Base-by-base conservation (phyloP, 495 filamentous ascomycete genomes). In the Xylaria venustula region DNA sequence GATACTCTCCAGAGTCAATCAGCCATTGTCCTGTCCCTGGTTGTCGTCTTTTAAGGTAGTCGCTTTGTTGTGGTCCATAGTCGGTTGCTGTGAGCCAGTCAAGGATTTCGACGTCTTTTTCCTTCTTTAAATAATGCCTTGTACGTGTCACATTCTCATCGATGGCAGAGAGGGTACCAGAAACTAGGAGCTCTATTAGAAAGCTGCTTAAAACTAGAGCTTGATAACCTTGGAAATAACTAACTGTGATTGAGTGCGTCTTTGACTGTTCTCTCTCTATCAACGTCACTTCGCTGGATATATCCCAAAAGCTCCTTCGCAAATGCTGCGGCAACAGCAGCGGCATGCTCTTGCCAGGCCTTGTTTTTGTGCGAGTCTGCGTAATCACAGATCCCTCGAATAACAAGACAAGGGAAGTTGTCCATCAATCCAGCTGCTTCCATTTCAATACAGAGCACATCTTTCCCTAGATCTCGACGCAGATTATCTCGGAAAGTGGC, bases 21-120 rank as follows among this genome's bases (percentile, higher is more conserved):
- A 84, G 62, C 80, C 77, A 83, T 55, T 69, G 45, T 0, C 80
- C 75, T 4, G 80, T 79, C 1, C 71, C 75, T 44, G 69, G 34
- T n/a, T 79, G 66, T 15, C 69, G 63, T 11, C 64, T 44, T 0
- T 23, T 28, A 5, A 72, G 15, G 17, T 60, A 67, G 30, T 73
- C 67, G 17, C 20, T 23, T n/a, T 71, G 66, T 52, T 66, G 64
- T 2, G 54, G 2, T 2, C 26, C 30, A 42, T 70, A 68, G 48
- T 75, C 57, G 42, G 62, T 26, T 12, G 60, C 28, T 2, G 64
- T 60, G 23, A 74, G 59, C 74, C 73, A 77, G 49, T 71, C 40
- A 15, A 72, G 61, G 12, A 67, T 51, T 26, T 34, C 22, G 3
- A 28, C 17, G 17, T 45, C 11, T 50, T 62, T 42, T n/a, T 50